phyloP scores from a whole-genome alignment of 352 stramenopile genomes.

The Phytopythium litorale region DNA sequence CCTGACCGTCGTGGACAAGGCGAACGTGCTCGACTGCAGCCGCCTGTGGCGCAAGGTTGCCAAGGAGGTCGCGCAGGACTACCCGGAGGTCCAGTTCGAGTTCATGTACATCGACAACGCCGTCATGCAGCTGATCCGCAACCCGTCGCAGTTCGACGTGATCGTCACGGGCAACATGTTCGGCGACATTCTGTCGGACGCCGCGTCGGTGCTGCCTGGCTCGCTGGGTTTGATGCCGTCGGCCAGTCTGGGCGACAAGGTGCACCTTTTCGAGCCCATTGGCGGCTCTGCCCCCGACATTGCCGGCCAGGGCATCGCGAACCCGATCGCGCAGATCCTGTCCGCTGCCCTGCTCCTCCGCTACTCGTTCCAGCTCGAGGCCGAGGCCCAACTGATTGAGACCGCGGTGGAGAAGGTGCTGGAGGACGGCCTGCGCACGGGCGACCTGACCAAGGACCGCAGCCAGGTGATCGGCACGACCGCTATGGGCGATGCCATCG shows the following conservation, averaged over 20 bases:
- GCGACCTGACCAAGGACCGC: conserved; percentile 72
- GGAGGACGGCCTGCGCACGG: conserved; percentile 79
- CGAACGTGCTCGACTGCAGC: conserved; percentile 98
- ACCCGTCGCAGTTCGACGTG: conserved; percentile 98
- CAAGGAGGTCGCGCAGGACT: conserved; percentile 89
- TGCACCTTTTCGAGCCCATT: conserved; percentile 97
- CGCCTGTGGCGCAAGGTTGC: conserved; percentile 91
- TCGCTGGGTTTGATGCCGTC: conserved; percentile 98
- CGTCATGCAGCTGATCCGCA: conserved; percentile 98
- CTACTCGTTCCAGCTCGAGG: conserved; percentile 89
- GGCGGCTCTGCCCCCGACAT: conserved; percentile 98
- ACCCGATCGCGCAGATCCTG: conserved; percentile 97
- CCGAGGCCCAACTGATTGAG: conserved; percentile 79
- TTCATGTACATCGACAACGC: conserved; percentile 99
- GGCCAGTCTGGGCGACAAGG: conserved; percentile 90
- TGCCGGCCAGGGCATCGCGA: conserved; percentile 95
- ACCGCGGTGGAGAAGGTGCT: conserved; percentile 80
- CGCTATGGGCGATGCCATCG: conserved; percentile 77
- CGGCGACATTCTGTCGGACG: conserved; percentile 98
- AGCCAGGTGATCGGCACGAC: conserved; percentile 54
- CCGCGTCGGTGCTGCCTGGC: conserved; percentile 96
- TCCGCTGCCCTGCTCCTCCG: conserved; percentile 96
- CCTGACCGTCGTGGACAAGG: conserved; percentile 98
- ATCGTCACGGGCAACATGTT: conserved; percentile 99
- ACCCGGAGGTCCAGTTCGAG: conserved; percentile 92